Percentiles rank a stretch among this genome's conserved stretches.
Conservation (phyloP, 2,329 filamentous ascomycete genomes). For the Kalaharituber pfeilii region DNA sequence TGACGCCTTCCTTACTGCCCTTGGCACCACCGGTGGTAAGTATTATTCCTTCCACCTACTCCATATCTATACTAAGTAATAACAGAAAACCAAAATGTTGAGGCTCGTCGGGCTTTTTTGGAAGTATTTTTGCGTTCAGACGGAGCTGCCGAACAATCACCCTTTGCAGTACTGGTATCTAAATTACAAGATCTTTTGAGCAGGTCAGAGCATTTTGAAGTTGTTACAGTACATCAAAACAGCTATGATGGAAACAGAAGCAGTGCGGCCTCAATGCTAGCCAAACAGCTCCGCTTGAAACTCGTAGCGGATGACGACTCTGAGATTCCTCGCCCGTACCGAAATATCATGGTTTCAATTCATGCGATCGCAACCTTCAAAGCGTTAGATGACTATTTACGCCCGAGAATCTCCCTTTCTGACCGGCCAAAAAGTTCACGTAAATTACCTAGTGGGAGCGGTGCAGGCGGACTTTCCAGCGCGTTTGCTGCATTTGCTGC, state of each 20-base stretch:
- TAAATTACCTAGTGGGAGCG: constrained; percentile 24
- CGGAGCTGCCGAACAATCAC: constrained; percentile 41
- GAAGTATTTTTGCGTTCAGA: constrained; percentile 69
- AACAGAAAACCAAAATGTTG: constrained; percentile 26
- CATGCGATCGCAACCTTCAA: constrained; percentile 98
- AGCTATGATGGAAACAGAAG: constrained; percentile 76
- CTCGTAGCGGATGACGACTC: constrained; percentile 79
- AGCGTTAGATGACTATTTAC: constrained; percentile 83
- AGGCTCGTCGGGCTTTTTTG: constrained; percentile 68
- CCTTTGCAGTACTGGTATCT: constrained; percentile 77
- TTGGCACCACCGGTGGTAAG: constrained; percentile 47
- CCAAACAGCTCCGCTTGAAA: constrained; percentile 82
- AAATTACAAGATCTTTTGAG: constrained; percentile 94
- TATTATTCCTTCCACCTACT: background rate
- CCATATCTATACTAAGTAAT: constrained; percentile 1
- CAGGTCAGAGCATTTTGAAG: constrained; percentile 93
- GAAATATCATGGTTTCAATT: constrained; percentile 95
- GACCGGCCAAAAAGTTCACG: constrained; percentile 45
- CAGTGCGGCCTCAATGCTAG: constrained; percentile 87
- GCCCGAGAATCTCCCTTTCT: constrained; percentile 67
- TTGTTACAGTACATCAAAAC: constrained; percentile 86
- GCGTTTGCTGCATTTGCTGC: constrained; percentile 63
- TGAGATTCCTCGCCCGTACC: constrained; percentile 70
- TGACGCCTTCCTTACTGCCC: constrained; percentile 61
- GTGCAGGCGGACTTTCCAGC: constrained; percentile 45